Evolutionary conservation across 495 filamentous ascomycete genomes (phyloP), one percentile per base, ranked within the genome.

Genomic region (Talaromyces trachyspermus): DNA sequence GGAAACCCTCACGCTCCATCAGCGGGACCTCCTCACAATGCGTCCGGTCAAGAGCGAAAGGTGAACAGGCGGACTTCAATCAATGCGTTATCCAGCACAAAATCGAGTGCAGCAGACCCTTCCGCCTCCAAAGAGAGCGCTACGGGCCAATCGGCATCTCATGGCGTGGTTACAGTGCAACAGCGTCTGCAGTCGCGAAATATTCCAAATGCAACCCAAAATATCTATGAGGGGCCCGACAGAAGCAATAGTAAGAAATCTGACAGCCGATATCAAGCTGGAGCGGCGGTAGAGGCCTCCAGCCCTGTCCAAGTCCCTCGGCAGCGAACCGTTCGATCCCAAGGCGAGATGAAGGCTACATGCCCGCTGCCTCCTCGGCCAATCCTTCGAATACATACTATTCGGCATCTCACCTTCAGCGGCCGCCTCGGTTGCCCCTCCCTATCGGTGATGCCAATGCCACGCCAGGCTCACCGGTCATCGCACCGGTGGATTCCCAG

Each of bases 361-460:
- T 51, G 9, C 27, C 54, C 48, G 56, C 66, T 53, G 59, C 60
- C 45, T 62, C 71, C 18, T 71, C 73, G n/a, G 68, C 57, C 29
- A 71, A 71, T 33, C 67, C 72, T 37, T 55, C 56, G 48, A 71
- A 71, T 55, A 66, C 68, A 20, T 72, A 76, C 51, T 78, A 76
- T 54, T 68, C 61, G 37, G 67, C 74, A 23, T 63, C 68, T 15
- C 73, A 82, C 53, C 74, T 85, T 52, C 80, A 77, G 48, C 80
- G 44, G 1, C 89, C 90, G 33, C 90, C 90, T 30, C 84, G 90
- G 36, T 71, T 96, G 54, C 90, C 90, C 36, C 76, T 96, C 46
- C 89, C 90, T 22, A 95, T 96, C 54, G 89, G 88, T 55, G 84
- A 95, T 71, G 88, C 92, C 55, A 74, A 83, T 12, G 82, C 88